Conservation (phyloP, 148 eudicot genomes). For the Vaccinium darrowii region DNA sequence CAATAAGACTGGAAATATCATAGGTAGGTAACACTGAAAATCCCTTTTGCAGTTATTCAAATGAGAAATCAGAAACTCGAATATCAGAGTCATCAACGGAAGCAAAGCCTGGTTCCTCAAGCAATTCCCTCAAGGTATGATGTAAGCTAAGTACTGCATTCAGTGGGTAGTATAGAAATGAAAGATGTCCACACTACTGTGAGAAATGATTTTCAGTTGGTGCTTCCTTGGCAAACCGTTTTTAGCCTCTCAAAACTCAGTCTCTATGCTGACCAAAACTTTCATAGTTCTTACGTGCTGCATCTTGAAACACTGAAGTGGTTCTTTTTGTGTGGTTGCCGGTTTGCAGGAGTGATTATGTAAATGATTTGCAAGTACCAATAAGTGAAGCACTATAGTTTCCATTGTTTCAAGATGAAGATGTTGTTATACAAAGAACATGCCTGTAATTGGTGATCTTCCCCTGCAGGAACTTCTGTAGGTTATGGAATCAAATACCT, state of each 20-base stretch:
- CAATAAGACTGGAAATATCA: not conserved
- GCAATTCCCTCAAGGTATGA: conserved; percentile 23
- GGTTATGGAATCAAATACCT: not conserved
- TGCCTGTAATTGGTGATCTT: not conserved
- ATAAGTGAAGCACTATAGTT: not conserved
- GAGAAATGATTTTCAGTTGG: not conserved
- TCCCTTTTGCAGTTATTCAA: conserved; percentile 39
- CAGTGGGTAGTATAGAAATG: not conserved
- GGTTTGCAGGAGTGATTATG: conserved; percentile 15
- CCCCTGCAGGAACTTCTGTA: not conserved
- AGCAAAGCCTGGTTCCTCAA: conserved; percentile 19
- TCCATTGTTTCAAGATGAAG: not conserved
- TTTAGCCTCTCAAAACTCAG: not conserved
- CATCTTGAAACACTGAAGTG: not conserved
- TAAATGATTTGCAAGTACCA: not conserved
- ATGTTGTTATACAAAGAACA: not conserved
- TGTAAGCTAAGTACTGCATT: not conserved
- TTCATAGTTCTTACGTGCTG: not conserved
- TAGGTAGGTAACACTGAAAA: not conserved
- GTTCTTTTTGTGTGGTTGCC: not conserved
- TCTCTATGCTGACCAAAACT: not conserved
- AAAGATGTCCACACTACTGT: not conserved
- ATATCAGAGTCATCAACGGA: conserved; percentile 33
- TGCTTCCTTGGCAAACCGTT: not conserved
- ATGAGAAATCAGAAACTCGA: conserved; percentile 51